Evolutionary conservation across 805 yeast species (phyloP), one percentile per base, ranked within the genome.

Genomic region (Candida manassasensis): DNA sequence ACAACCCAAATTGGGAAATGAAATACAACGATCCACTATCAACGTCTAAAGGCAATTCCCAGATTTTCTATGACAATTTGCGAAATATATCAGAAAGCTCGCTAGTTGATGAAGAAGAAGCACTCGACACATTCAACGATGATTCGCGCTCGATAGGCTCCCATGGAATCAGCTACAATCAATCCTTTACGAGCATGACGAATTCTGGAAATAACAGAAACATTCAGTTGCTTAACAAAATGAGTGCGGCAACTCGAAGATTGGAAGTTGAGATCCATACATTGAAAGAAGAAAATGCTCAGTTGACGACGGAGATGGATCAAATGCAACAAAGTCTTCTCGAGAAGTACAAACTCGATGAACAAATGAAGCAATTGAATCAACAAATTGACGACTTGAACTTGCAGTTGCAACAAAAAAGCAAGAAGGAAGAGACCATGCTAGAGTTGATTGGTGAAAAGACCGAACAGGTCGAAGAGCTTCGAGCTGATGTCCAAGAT

Each of bases 401-500:
- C 16, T 10, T 25, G 0, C 66, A 59, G 16, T 40, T 77, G 29
- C 68, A 64, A 12, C 49, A 55, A 14, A 59, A 61, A 35, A 49
- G 57, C 6, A 25, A 44, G 37, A 43, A 74, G 4, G 77, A 77
- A 41, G 69, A 71, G 37, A 75, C 81, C 4, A 73, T 84, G 32
- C 59, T 88, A 30, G 84, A 79, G 46, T 53, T 84, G 38, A 67
- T 90, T 11, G 96, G 96, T 4, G 96, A 89, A 52, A 88, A 88
- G 53, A 72, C 86, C 4, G 98, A 94, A 54, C 71, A 68, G 42
- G 90, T 85, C 4, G 84, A 79, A 37, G 98, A 93, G 57, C 68
- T 93, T 30, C 73, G 71, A 44, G 95, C 94, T 6, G 98, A 93
- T 52, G 90, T 93, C 12, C 72, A 68, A 4, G 98, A 93, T 58